Conservation (phyloP, 495 filamentous ascomycete genomes). For the Penicillium roqueforti region DNA sequence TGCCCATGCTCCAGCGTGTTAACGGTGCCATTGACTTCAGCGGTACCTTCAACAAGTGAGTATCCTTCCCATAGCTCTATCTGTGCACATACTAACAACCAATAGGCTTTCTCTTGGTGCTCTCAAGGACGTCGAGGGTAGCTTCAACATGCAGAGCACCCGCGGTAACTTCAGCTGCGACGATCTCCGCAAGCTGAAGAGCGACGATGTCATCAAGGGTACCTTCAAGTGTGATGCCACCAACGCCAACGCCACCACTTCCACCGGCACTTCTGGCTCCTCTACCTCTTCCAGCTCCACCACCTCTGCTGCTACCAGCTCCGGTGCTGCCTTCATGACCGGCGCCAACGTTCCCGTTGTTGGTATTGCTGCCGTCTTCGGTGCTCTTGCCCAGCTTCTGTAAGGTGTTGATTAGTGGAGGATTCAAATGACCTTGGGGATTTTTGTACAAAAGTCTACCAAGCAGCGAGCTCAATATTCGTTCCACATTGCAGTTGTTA, state of each 20-base stretch:
- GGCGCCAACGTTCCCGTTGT: conserved; percentile 40
- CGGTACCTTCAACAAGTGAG: conserved; percentile 80
- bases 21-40: conserved; percentile 84
- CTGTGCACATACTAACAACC: conserved; percentile 13
- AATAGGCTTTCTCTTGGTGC: conserved; percentile 63
- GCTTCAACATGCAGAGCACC: conserved; percentile 79
- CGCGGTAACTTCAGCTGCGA: conserved; percentile 54
- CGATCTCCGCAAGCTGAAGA: conserved; percentile 41
- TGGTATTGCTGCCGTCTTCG: conserved; percentile 42
- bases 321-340: conserved; percentile 39
- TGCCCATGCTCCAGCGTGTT: conserved; percentile 63
- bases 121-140: conserved; percentile 74
- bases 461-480: conserved; percentile 36
- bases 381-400: conserved; percentile 45
- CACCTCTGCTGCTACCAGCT: conserved; percentile 31
- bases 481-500: conserved; percentile 40
- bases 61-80: conserved; percentile 12
- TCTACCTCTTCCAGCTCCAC: conserved; percentile 42
- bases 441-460: conserved; percentile 30
- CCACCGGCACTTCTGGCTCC: conserved; percentile 38
- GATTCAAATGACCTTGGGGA: conserved; percentile 9
- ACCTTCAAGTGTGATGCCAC: conserved; percentile 52
- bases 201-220: conserved; percentile 56
- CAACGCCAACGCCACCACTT: conserved; percentile 38
- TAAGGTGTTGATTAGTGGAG: conserved; percentile 27